A percentile compares a stretch with the other conserved stretches of the same genome.
Conservation (phyloP, 495 filamentous ascomycete species). For the Halenospora varia region DNA sequence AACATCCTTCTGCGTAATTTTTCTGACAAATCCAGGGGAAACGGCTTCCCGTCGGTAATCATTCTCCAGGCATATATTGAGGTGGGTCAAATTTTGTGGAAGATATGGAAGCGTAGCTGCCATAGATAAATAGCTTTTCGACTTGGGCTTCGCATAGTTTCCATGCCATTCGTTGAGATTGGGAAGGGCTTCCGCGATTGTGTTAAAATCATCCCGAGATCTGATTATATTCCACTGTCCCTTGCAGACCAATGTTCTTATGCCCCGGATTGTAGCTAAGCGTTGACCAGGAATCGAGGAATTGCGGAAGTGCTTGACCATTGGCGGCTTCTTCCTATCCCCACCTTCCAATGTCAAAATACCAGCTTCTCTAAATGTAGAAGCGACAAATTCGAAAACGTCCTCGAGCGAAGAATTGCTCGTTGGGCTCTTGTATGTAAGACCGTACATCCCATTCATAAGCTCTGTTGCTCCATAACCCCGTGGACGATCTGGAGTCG, state of each 20-base stretch:
- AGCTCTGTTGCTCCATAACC: constrained; percentile 6
- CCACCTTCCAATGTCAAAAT: constrained; percentile 72
- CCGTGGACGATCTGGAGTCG: constrained; percentile 24
- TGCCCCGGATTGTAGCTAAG: constrained; percentile 39
- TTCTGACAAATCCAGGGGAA: constrained; percentile 48
- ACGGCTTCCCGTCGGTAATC: constrained; percentile 57
- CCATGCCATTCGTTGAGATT: constrained; percentile 67
- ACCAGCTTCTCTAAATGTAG: constrained; percentile 53
- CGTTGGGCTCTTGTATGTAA: constrained; percentile 44
- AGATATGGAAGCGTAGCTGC: constrained; percentile 49
- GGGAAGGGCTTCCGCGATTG: constrained; percentile 56
- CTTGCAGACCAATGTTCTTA: constrained; percentile 62
- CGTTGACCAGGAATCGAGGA: constrained; percentile 26
- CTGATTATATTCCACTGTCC: constrained; percentile 75
- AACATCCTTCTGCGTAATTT: constrained; percentile 40
- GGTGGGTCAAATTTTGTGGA: constrained; percentile 48
- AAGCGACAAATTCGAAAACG: constrained; percentile 55
- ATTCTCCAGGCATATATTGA: constrained; percentile 65
- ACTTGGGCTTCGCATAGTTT: constrained; percentile 64
- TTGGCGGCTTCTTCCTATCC: constrained; percentile 66
- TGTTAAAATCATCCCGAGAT: constrained; percentile 56
- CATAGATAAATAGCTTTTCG: constrained; percentile 63
- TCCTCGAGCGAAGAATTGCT: constrained; percentile 67
- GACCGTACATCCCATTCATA: constrained; percentile 6
- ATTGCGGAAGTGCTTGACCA: constrained; percentile 52